These are phyloP conservation scores for Carex myosuroides DNA, from an alignment of 176 grass and related monocot species.

Conservation along the genomic window DNA sequence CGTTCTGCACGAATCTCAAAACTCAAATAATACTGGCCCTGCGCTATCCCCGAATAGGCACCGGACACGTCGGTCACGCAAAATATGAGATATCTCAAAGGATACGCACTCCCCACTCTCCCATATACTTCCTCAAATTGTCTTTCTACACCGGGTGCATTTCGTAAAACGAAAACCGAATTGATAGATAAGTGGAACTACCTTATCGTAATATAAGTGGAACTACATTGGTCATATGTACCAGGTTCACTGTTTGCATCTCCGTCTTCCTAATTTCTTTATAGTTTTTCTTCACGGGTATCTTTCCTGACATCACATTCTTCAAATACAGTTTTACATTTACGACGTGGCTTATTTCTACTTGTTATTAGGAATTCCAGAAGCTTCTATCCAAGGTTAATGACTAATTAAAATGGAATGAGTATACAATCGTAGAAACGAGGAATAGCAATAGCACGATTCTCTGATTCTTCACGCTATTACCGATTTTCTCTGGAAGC, in stretches of 20 bases:
- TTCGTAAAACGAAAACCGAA: not conserved
- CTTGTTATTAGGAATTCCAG: not conserved
- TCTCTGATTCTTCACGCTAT: conserved; percentile 13
- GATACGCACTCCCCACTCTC: too few relatives aligned
- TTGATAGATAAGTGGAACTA: not conserved
- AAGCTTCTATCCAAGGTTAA: not conserved
- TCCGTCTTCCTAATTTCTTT: not conserved
- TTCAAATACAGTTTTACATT: not conserved
- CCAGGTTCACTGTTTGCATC: not conserved
- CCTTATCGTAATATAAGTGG: not conserved
- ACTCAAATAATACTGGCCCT: too few relatives aligned
- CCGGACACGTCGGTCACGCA: too few relatives aligned
- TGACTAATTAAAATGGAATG: not conserved
- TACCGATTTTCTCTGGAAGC: conserved; percentile 10
- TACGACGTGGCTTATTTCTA: not conserved
- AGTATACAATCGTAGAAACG: conserved; percentile 14
- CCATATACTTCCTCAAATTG: not conserved
- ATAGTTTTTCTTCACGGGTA: not conserved
- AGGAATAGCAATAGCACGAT: not conserved
- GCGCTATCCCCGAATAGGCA: too few relatives aligned
- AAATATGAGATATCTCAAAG: too few relatives aligned
- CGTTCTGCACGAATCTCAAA: too few relatives aligned
- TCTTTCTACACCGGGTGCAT: not conserved
- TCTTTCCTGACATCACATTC: not conserved
- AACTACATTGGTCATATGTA: not conserved